Evolutionary conservation across 148 eudicot species (phyloP).

Genomic region (Chenopodium formosanum): DNA sequence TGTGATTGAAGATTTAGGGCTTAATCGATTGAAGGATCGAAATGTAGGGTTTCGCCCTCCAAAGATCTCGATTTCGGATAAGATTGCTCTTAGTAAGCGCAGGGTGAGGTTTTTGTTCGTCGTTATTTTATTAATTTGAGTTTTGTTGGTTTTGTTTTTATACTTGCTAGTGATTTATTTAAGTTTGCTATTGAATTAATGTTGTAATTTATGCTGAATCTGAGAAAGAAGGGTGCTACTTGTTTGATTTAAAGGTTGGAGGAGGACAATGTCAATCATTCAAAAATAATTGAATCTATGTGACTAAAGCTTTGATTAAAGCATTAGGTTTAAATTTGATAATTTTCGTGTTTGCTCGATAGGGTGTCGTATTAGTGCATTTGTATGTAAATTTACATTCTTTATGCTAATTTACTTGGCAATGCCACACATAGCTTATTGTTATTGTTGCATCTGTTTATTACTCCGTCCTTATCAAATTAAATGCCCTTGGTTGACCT

Average conservation of each 20-base stretch:
- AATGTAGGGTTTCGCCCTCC: conserved; percentile 54
- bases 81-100: conserved; percentile 46
- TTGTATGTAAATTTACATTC: no score
- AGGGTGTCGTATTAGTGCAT: no score
- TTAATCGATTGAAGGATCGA: conserved; percentile 49
- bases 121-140: not conserved
- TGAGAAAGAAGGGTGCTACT: not conserved
- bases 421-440: not conserved
- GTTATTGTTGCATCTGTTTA: not conserved
- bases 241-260: not conserved
- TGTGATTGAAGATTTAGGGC: conserved; percentile 81
- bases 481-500: no score
- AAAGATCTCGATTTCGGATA: conserved; percentile 66
- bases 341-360: no score
- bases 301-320: no score
- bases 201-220: not conserved
- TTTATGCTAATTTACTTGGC: not conserved
- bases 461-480: no score
- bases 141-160: not conserved
- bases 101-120: conserved; percentile 45
- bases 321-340: no score
- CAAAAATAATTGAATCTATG: not conserved
- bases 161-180: not conserved
- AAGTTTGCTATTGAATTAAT: not conserved
- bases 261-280: not conserved